Base-by-base conservation (phyloP, 148 eudicot genomes). In the Chenopodium formosanum region DNA sequence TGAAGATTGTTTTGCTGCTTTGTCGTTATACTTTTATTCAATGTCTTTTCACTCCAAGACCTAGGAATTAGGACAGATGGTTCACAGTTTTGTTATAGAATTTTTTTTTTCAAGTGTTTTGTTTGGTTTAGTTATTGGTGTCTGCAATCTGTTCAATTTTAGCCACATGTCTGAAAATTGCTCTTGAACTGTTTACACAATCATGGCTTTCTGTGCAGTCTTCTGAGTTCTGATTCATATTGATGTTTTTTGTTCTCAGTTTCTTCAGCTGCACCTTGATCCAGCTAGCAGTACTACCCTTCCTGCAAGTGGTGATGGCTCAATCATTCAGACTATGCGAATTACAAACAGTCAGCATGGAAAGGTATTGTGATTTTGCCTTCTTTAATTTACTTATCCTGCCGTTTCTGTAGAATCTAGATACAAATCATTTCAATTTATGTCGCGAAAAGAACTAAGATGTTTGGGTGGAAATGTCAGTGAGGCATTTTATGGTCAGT, bases 281-380 rank as follows among this genome's bases (percentile, higher is more conserved):
- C 97, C 99, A 74, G 99, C 97, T 75, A 95, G 97, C 81, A 77
- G 92, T 77, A 92, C 87, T 79, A 87, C 87, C 40, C 94, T 95
- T 79, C 92, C 92, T 73, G 89, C 92, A 70, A 90, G 89, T 81
- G 90, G 88, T 78, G 81, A 87, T 82, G 97, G 97, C 74, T 86
- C 91, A 73, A 88, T 95, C 82, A 81, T 90, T 69, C 99, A 95
- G 82, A 91, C 85, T 77, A 79, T 95, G 84, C 90, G 91, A 66
- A 88, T 95, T 76, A 87, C 92, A 76, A 95, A 93, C 89, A 93
- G 91, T 84, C 97, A 93, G 83, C 99, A 93, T 81, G 97, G 99
- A 84, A 95, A 93, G 99, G 99, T 95, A 90, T 70, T 37, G 8
- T 53, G 31, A 16, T 44, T 27, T 70, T n/a, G 48, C 32, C 62